Conservation (phyloP, 2,329 filamentous ascomycete genomes). For the Paracoccidioides brasiliensis region DNA sequence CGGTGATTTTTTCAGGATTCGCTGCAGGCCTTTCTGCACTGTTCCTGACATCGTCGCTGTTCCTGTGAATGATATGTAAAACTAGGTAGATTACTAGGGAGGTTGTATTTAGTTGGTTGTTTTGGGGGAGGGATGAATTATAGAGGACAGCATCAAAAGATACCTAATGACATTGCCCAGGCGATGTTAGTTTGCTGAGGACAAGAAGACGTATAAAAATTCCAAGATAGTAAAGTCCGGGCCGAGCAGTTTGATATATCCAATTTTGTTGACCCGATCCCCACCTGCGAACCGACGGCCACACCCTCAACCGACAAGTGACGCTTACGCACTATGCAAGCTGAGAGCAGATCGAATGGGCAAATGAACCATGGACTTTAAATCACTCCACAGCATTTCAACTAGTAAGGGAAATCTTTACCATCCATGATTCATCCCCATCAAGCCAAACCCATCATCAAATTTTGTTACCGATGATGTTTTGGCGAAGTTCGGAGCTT, state of each 20-base stretch:
- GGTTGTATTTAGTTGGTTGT: not conserved
- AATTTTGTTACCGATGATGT: not conserved
- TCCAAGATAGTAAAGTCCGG: not conserved
- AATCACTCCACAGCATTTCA: not conserved
- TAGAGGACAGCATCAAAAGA: no score
- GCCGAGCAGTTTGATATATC: not conserved
- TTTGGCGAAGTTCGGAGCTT: not conserved
- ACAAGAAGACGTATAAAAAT: not conserved
- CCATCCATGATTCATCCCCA: not conserved
- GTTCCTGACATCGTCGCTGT: slow-evolving; percentile 31
- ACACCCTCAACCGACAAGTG: not conserved
- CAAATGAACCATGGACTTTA: not conserved
- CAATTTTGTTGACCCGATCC: not conserved
- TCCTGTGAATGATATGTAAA: not conserved
- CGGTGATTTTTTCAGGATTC: slow-evolving; percentile 65
- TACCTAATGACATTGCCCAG: no score
- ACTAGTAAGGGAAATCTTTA: not conserved
- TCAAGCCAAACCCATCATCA: no score
- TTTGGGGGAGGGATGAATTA: not conserved
- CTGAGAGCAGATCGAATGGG: not conserved
- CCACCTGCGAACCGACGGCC: not conserved
- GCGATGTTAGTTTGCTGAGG: no score
- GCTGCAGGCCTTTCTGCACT: slow-evolving; percentile 53
- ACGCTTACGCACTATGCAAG: not conserved
- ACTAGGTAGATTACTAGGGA: not conserved